Base-by-base conservation (phyloP, 495 filamentous ascomycete species). In the Aspergillus indologenus region DNA sequence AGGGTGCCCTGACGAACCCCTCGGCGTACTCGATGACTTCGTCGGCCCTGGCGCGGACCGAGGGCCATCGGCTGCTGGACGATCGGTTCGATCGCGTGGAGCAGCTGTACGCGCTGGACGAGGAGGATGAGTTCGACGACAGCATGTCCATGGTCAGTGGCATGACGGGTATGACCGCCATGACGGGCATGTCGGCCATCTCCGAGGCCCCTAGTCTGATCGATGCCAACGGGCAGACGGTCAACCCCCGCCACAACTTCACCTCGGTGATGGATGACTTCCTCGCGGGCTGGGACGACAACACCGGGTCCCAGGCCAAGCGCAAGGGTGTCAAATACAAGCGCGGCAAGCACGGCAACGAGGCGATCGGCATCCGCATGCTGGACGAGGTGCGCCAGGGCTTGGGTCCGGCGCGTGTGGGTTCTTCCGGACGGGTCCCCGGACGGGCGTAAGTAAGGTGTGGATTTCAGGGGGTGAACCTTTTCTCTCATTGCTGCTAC, bases 11-110 rank as follows among this genome's bases (percentile, higher is more conserved):
- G 70, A 97, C 94, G 20, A 90, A 88, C 65, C 90, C 88, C 1
- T 93, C 93, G 6, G 82, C 83, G 17, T 98, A 96, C 76, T 96
- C 91, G n/a, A 99, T 98, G 95, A 92, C 88, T 0, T 96, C 90
- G 6, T 96, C 94, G 0, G 87, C 92, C 0, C 78, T 98, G 7
- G 84, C 87, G 20, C 84, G 95, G 45, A 98, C 93, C 1, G 94
- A 96, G 60, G 90, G 91, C n/a, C 81, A 92, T 42, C 85, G 86
- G 5, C 81, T 92, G 12, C 79, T 98, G 19, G 95, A 99, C 69
- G 86, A 86, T 45, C 85, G 94, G 15, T 99, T 98, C 68, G 94
- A 97, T 64, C 88, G 86, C 76, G 82, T 96, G 26, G 90, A 96
- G 69, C 87, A 90, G 63, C 76, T 88, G 56, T 96, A 96, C 70